Percentiles rank a stretch among this genome's conserved stretches.
phyloP scores from a whole-genome alignment of 2,329 filamentous ascomycete species.

The Sporothrix brasiliensis region DNA sequence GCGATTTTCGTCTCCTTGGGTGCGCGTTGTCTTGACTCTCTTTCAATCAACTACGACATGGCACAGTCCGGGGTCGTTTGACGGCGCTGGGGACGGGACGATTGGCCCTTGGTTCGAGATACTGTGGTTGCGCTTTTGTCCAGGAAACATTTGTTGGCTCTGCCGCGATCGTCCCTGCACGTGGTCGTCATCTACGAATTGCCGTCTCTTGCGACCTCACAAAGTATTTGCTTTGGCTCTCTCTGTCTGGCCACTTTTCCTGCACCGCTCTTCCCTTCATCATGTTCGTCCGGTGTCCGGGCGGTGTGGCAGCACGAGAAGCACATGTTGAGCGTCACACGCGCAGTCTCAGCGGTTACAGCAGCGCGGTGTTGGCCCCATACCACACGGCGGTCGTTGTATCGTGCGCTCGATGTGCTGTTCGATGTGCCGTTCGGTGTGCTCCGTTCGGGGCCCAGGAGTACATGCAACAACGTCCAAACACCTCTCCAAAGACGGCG shows the following conservation, averaged over 20 bases:
- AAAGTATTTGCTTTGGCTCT: neutral
- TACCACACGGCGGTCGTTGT: neutral
- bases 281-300: slow-evolving; percentile 28
- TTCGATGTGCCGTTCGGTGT: neutral
- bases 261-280: neutral
- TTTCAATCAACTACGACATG: neutral
- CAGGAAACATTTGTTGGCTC: slow-evolving; percentile 1
- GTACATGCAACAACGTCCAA: neutral
- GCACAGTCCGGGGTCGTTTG: neutral
- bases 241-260: no score
- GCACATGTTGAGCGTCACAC: slow-evolving; percentile 22
- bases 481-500: neutral
- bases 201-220: neutral
- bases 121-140: slow-evolving; percentile 29
- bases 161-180: slow-evolving; percentile 15
- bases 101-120: slow-evolving; percentile 28
- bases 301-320: slow-evolving; percentile 22
- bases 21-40: neutral
- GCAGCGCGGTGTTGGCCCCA: neutral
- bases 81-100: neutral
- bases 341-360: neutral
- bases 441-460: neutral
- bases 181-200: neutral
- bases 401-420: neutral
- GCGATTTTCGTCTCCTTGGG: neutral